Percentiles rank a stretch among this genome's conserved stretches.
These are phyloP conservation scores for Geopyxis carbonaria DNA, from an alignment of 495 filamentous ascomycete genomes.

Conservation along the genomic window DNA sequence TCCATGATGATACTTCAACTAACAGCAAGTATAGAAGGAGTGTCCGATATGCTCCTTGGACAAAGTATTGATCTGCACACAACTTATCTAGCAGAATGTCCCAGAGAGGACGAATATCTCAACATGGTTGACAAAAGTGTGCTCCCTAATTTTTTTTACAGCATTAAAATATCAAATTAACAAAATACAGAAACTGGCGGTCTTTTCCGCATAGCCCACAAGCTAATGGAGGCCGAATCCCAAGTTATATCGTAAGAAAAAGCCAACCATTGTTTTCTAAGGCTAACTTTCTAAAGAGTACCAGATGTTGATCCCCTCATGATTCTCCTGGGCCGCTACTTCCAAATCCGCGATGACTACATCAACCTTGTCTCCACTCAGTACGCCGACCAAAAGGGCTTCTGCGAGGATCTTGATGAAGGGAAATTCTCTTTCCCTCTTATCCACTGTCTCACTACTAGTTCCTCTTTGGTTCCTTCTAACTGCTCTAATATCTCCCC, in stretches of 20 bases:
- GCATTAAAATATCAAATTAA: too few relatives aligned
- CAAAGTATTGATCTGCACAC: constrained; percentile 95
- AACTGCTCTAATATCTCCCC: constrained; percentile 76
- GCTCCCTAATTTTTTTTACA: too few relatives aligned
- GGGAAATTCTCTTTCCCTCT: constrained; percentile 94
- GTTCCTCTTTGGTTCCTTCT: constrained; percentile 67
- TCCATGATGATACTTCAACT: not conserved
- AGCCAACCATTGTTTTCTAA: constrained; percentile 2
- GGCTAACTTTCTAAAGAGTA: too few relatives aligned
- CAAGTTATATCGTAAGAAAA: too few relatives aligned
- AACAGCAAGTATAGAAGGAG: constrained; percentile 37
- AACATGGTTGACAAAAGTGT: too few relatives aligned
- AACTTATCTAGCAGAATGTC: constrained; percentile 79
- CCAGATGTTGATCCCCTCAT: constrained; percentile 63
- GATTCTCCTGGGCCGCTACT: constrained; percentile 76
- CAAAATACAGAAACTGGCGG: constrained; percentile 88
- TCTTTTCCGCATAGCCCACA: constrained; percentile 75
- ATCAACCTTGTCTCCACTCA: constrained; percentile 53
- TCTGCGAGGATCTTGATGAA: constrained; percentile 88
- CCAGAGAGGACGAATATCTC: constrained; percentile 84
- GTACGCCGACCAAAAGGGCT: constrained; percentile 74
- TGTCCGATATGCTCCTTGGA: constrained; percentile 79
- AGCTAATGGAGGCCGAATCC: constrained; percentile 76
- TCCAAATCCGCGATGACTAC: constrained; percentile 92
- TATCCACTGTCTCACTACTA: constrained; percentile 74